phyloP scores from a whole-genome alignment of 257 asterid genomes.

The Misopates orontium region DNA sequence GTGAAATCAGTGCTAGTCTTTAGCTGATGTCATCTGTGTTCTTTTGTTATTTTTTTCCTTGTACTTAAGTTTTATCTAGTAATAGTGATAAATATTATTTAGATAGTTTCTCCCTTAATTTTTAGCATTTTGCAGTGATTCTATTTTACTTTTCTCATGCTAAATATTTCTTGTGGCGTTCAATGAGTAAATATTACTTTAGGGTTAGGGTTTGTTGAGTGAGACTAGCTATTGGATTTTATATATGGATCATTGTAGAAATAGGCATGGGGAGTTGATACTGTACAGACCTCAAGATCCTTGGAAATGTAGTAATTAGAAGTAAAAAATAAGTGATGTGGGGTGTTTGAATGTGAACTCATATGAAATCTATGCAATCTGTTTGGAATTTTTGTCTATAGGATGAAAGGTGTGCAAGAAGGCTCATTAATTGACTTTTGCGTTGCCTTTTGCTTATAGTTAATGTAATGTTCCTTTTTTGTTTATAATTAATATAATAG shows the following conservation, averaged over 20 bases:
- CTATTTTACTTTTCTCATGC: constrained; percentile 17
- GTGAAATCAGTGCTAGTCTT: constrained; percentile 21
- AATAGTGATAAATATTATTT: not conserved
- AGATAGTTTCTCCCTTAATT: not conserved
- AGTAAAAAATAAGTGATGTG: constrained; percentile 26
- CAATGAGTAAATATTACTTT: constrained; percentile 4
- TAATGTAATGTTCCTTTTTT: not conserved
- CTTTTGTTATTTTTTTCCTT: constrained; percentile 1
- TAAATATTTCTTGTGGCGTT: constrained; percentile 17
- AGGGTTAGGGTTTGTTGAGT: constrained; percentile 57
- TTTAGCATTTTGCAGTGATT: constrained; percentile 6
- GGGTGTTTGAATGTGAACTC: constrained; percentile 28
- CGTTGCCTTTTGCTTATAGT: not conserved
- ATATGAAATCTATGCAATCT: constrained; percentile 28
- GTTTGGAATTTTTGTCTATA: constrained; percentile 33
- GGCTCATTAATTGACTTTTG: not conserved
- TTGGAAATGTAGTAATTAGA: constrained; percentile 19
- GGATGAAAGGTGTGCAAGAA: not conserved
- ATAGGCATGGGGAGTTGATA: constrained; percentile 3
- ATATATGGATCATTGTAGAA: too few species aligned
- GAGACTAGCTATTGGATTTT: too few species aligned
- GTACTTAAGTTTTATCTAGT: constrained; percentile 17
- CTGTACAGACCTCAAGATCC: constrained; percentile 6
- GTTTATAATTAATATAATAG: not conserved
- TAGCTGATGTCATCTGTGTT: not conserved